Conservation (phyloP, 306 rosid species). For the Sechiopsis laciniata region DNA sequence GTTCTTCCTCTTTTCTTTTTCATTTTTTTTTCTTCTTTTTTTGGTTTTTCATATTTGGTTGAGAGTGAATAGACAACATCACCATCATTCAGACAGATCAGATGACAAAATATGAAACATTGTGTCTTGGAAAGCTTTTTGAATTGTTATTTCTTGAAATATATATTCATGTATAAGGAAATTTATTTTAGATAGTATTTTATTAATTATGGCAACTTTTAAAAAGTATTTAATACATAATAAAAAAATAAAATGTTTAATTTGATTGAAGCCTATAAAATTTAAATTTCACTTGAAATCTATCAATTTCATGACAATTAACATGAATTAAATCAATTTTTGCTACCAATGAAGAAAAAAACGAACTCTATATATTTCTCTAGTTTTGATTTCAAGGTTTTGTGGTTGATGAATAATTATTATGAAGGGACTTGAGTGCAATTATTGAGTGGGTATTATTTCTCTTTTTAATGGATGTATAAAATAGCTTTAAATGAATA, state of each 20-base stretch:
- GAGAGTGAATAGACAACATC: constrained; percentile 8
- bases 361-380: not conserved
- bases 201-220: no score
- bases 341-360: no score
- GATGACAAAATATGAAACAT: constrained; percentile 16
- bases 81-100: constrained; percentile 19
- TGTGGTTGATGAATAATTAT: constrained; percentile 3
- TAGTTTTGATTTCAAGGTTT: not conserved
- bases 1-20: constrained; percentile 2
- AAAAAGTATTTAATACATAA: no score
- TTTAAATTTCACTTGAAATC: no score
- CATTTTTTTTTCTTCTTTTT: not conserved
- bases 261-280: no score
- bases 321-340: no score
- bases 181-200: no score
- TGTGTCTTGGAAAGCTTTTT: not conserved
- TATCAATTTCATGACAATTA: no score
- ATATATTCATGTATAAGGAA: not conserved
- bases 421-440: not conserved
- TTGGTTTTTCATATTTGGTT: not conserved
- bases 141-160: not conserved
- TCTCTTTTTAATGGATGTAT: not conserved
- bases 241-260: no score
- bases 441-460: constrained; percentile 3
- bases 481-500: not conserved